Conservation (phyloP, 805 yeast genomes). For the Lachancea quebecensis region DNA sequence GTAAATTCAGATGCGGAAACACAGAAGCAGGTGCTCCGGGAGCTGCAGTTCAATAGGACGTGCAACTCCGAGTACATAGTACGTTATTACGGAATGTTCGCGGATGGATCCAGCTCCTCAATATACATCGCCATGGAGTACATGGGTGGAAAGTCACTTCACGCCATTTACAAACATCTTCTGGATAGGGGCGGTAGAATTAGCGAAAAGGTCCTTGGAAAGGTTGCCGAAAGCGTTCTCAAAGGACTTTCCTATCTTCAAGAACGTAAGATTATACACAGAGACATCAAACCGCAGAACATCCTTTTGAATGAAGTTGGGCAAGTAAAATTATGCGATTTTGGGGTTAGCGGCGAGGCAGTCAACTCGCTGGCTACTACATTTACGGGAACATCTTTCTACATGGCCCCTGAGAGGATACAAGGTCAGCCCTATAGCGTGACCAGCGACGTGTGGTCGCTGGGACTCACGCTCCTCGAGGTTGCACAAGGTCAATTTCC, state of each 20-base stretch:
- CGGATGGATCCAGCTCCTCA: constrained; percentile 66
- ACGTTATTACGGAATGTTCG: constrained; percentile 85
- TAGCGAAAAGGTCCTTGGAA: constrained; percentile 88
- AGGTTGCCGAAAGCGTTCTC: constrained; percentile 79
- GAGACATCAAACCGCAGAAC: constrained; percentile 95
- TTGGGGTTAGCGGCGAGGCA: constrained; percentile 96
- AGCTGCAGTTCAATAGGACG: constrained; percentile 76
- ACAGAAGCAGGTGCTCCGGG: constrained; percentile 86
- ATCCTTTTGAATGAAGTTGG: constrained; percentile 71
- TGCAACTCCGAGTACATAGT: constrained; percentile 84
- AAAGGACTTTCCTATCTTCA: constrained; percentile 83
- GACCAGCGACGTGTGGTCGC: constrained; percentile 93
- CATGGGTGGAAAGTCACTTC: constrained; percentile 89
- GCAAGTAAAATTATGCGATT: constrained; percentile 88
- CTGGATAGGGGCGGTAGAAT: constrained; percentile 72
- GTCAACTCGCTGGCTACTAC: constrained; percentile 94
- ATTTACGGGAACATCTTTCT: constrained; percentile 93
- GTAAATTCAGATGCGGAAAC: constrained; percentile 63
- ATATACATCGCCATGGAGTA: constrained; percentile 96
- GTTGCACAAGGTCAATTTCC: constrained; percentile 94
- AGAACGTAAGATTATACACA: constrained; percentile 79
- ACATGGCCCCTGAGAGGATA: constrained; percentile 98
- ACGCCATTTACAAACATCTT: constrained; percentile 80
- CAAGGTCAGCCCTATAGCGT: constrained; percentile 94
- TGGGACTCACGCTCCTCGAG: constrained; percentile 85